These are phyloP conservation scores for Coemansia sp. DNA, from an alignment of 192 early-diverging fungal genomes.

Conservation along the genomic window DNA sequence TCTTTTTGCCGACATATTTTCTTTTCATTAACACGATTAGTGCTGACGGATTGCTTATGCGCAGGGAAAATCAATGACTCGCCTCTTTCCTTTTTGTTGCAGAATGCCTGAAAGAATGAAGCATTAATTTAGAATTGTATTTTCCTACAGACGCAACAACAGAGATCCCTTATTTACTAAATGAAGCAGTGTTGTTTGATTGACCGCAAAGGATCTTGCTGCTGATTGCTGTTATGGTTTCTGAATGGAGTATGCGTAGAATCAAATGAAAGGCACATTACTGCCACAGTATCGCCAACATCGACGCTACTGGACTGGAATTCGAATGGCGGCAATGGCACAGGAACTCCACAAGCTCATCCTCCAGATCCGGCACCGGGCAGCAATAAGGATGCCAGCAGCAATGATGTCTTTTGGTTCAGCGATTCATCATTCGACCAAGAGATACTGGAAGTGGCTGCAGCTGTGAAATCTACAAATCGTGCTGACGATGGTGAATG, in stretches of 20 bases:
- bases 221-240: slow-evolving; percentile 16
- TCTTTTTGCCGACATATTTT: slow-evolving; percentile 1
- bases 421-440: neutral
- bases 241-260: slow-evolving; percentile 1
- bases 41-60: neutral
- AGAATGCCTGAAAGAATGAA: too few species aligned
- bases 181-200: too few species aligned
- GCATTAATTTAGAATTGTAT: too few species aligned
- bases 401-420: slow-evolving; percentile 6
- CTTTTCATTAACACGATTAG: slow-evolving; percentile 7
- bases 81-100: neutral
- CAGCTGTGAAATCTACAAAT: too few species aligned
- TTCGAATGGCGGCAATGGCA: neutral
- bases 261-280: neutral
- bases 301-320: slow-evolving; percentile 9
- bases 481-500: too few species aligned
- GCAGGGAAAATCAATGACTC: neutral
- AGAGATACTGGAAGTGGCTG: too few species aligned
- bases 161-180: too few species aligned
- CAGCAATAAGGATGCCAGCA: neutral
- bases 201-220: neutral
- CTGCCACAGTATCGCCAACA: slow-evolving; percentile 1
- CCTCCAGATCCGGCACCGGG: neutral
- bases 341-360: too few species aligned
- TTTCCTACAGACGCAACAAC: too few species aligned